phyloP scores from a whole-genome alignment of 208 protist genomes.

The Acanthamoeba castellanii region DNA sequence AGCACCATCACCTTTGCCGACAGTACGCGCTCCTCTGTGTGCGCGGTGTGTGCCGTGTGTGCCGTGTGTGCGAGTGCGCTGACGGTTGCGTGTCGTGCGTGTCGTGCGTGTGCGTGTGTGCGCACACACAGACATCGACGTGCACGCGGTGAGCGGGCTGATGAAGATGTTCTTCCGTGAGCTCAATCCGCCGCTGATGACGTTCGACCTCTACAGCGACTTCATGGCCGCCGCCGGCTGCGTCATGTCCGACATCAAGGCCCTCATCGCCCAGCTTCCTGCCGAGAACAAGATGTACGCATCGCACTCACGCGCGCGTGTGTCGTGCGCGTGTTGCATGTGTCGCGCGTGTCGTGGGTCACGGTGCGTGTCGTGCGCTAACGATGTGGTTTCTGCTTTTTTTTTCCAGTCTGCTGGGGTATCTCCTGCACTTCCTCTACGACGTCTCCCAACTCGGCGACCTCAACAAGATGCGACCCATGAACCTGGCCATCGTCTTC shows the following conservation, averaged over 20 bases:
- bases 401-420: not conserved
- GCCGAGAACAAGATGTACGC: conserved; percentile 20
- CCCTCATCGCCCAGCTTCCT: not conserved
- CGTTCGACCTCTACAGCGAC: conserved; percentile 23
- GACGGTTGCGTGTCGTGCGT: not conserved
- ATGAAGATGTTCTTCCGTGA: conserved; percentile 37
- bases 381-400: not conserved
- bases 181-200: conserved; percentile 15
- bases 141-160: conserved; percentile 30
- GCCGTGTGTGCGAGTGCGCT: too few relatives aligned
- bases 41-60: too few relatives aligned
- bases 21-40: not conserved
- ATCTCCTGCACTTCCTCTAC: conserved; percentile 49
- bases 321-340: not conserved
- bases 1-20: not conserved
- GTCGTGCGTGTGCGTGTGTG: too few relatives aligned
- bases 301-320: not conserved
- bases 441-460: conserved; percentile 13
- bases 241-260: conserved; percentile 24
- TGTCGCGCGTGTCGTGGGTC: not conserved
- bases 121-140: conserved; percentile 24
- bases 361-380: not conserved
- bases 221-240: conserved; percentile 21
- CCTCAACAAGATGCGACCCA: conserved; percentile 58
- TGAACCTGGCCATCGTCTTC: conserved; percentile 70